Conservation (phyloP, 345 rosid species). For the Fremontodendron californicum region DNA sequence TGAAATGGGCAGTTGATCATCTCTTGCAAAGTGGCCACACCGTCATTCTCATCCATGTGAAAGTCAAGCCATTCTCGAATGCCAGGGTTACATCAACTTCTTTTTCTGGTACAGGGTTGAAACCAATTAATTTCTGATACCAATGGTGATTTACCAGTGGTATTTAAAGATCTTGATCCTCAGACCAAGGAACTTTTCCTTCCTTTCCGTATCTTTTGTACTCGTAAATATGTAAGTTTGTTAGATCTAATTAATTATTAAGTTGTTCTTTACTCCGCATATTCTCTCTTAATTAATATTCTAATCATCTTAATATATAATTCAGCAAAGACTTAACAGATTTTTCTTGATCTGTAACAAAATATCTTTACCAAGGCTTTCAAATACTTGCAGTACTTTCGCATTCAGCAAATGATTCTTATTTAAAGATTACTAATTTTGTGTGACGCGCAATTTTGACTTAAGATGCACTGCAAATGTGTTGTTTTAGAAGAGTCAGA, state of each 20-base stretch:
- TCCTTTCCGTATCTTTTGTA: constrained; percentile 88
- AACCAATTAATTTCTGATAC: constrained; percentile 35
- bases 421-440: not conserved
- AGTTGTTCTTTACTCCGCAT: too few relatives aligned
- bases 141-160: constrained; percentile 32
- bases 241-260: not conserved
- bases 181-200: constrained; percentile 66
- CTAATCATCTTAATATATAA: too few relatives aligned
- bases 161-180: constrained; percentile 45
- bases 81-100: not conserved
- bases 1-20: constrained; percentile 81
- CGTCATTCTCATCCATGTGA: constrained; percentile 70
- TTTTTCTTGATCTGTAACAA: not conserved
- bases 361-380: not conserved
- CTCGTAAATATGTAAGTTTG: constrained; percentile 68
- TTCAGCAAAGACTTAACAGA: too few relatives aligned
- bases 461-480: constrained; percentile 78
- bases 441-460: not conserved
- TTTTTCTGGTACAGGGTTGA: constrained; percentile 32
- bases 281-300: not conserved
- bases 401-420: not conserved
- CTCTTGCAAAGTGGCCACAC: constrained; percentile 60
- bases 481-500: constrained; percentile 75
- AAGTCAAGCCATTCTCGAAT: constrained; percentile 31
- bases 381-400: too few relatives aligned